Evolutionary conservation across 352 stramenopile genomes (phyloP), one percentile per base, ranked within the genome.

Genomic region (Globisporangium sylvaticum): DNA sequence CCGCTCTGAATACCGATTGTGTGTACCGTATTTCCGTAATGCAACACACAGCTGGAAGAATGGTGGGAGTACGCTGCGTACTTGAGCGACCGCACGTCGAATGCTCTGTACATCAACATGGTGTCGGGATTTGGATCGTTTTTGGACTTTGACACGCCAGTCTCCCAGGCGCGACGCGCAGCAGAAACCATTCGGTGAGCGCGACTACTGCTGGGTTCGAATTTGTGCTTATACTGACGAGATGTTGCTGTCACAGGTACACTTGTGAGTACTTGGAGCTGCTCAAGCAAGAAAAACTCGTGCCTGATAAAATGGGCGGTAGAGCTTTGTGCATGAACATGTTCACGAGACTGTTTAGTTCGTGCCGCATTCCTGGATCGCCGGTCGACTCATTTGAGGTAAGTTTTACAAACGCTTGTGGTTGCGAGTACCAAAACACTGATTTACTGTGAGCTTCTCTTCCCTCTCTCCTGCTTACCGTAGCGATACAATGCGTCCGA

Each of bases 101-200:
- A 97, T 72, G 90, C 91, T 1, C 75, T 97, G 29, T 94, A 96
- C 44, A 88, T 98, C 66, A 98, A 98, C 72, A 96, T 99, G 72
- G 90, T 92, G 31, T 98, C 97, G 65, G 97, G 96, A 71, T 98
- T 98, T 69, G 90, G 97, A n/a, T 97, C 97, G 53, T 88, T 88
- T 20, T 83, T 96, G 65, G 92, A 97, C 66, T 92, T 92, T 27
- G 87, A 89, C 25, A 75, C 81, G 15, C 80, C 84, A 24, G 76
- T 86, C 2, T 84, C 83, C 10, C 79, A 84, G 64, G 74, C 79
- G 4, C 79, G 80, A 63, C 75, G 81, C 58, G 78, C 83, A 15
- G 80, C 81, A 4, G 81, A 89, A 67, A 90, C 77, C 4, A 80
- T 90, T 58, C 67, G 83, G 72, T 78, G 8, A 58, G 53, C 1